Evolutionary conservation across 176 grass and related monocot genomes (phyloP).

Genomic region (Dactylis glomerata): DNA sequence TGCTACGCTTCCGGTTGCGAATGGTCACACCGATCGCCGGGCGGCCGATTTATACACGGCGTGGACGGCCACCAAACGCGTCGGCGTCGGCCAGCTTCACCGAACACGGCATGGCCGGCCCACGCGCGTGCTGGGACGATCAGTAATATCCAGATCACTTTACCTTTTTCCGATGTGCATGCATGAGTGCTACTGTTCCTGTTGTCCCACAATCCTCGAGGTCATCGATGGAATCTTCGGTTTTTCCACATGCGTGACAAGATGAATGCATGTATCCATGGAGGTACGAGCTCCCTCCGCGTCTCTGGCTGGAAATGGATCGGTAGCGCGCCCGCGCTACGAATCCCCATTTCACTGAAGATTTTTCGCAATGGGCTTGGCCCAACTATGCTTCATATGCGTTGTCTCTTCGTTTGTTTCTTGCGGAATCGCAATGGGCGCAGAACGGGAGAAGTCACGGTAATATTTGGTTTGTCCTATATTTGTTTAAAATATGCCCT

Average conservation of each 20-base stretch:
- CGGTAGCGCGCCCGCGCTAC: no score
- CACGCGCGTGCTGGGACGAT: background rate
- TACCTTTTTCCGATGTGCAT: background rate
- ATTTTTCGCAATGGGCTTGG: no score
- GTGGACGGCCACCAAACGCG: background rate
- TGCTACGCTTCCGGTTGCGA: background rate
- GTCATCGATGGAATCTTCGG: background rate
- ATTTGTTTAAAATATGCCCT: no score
- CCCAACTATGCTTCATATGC: no score
- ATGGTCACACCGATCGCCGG: background rate
- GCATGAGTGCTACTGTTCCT: background rate
- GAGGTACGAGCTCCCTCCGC: no score
- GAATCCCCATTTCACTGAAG: no score
- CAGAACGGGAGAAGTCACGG: no score
- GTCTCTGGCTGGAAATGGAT: no score
- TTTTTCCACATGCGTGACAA: background rate
- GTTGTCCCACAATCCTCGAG: background rate
- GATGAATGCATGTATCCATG: background rate
- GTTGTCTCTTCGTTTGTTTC: no score
- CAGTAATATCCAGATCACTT: background rate
- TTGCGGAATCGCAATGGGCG: no score
- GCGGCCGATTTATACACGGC: conserved; percentile 14
- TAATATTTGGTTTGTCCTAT: no score
- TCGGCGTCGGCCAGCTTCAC: background rate
- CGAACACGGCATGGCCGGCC: background rate